Percentiles rank a stretch among this genome's conserved stretches.
These are phyloP conservation scores for Alternaria ethzedia DNA, from an alignment of 2,329 filamentous ascomycete species.

Conservation along the genomic window DNA sequence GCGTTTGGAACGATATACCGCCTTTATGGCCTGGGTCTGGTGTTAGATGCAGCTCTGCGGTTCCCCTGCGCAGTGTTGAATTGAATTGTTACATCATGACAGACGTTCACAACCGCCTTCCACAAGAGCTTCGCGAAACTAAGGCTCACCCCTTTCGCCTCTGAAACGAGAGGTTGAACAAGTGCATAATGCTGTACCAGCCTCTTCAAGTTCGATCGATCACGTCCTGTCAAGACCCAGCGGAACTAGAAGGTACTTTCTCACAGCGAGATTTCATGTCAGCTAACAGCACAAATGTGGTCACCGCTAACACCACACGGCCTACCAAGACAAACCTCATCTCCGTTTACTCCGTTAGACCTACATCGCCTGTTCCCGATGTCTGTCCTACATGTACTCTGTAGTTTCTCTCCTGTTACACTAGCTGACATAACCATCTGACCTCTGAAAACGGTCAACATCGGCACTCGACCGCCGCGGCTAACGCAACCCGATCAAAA, in stretches of 20 bases:
- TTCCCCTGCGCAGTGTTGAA: slow-evolving; percentile 1
- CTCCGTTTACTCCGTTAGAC: not conserved
- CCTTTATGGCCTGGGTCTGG: slow-evolving; percentile 6
- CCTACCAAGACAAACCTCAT: not conserved
- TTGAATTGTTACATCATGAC: not conserved
- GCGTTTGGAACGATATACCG: slow-evolving; percentile 13
- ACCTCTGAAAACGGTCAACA: not conserved
- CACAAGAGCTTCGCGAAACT: not conserved
- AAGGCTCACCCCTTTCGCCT: not conserved
- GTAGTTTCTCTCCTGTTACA: not conserved
- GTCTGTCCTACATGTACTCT: not conserved
- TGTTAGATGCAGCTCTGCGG: slow-evolving; percentile 1
- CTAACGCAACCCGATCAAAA: not conserved
- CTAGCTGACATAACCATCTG: not conserved
- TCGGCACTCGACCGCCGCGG: not conserved
- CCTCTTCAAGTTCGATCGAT: not conserved
- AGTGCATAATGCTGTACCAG: not conserved
- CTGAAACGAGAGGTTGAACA: not conserved
- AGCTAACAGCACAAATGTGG: not conserved
- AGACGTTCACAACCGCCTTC: not conserved
- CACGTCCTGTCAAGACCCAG: not conserved
- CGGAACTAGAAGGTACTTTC: not conserved
- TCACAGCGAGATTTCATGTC: not conserved
- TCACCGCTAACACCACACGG: not conserved
- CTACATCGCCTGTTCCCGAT: not conserved